Conservation (phyloP, 495 filamentous ascomycete genomes). For the Aspergillus affinis region DNA sequence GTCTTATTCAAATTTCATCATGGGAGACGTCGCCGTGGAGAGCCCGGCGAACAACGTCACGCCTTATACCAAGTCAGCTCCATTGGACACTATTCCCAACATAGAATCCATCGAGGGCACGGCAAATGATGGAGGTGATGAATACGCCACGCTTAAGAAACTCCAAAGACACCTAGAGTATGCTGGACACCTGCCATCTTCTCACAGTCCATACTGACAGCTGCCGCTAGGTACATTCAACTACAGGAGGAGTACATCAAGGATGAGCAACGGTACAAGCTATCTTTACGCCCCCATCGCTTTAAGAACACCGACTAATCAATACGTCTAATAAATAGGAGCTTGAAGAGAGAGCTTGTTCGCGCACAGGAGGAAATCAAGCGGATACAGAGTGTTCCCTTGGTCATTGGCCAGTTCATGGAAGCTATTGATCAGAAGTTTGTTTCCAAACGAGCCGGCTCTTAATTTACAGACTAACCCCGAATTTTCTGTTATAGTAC, state of each 20-base stretch:
- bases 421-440: slow-evolving; percentile 99
- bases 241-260: slow-evolving; percentile 99
- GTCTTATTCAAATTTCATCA: slow-evolving; percentile 31
- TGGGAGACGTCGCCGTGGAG: slow-evolving; percentile 85
- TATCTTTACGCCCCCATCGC: not conserved
- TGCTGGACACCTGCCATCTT: slow-evolving; percentile 19
- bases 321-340: slow-evolving; percentile 51
- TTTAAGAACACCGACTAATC: not conserved
- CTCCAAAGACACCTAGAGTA: slow-evolving; percentile 94
- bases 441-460: slow-evolving; percentile 5
- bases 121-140: slow-evolving; percentile 78
- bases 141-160: slow-evolving; percentile 93
- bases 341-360: slow-evolving; percentile 94
- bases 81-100: slow-evolving; percentile 80
- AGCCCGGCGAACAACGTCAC: slow-evolving; percentile 69
- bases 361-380: slow-evolving; percentile 99
- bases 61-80: slow-evolving; percentile 73
- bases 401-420: slow-evolving; percentile 99
- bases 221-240: slow-evolving; percentile 74
- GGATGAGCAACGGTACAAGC: slow-evolving; percentile 86
- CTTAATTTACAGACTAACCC: slow-evolving; percentile 25
- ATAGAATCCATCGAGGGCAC: slow-evolving; percentile 85
- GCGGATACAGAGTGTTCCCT: slow-evolving; percentile 94
- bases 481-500: slow-evolving; percentile 56
- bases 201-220: slow-evolving; percentile 29